phyloP scores from a whole-genome alignment of 78 protist genomes.

The Protostelium mycophagum region DNA sequence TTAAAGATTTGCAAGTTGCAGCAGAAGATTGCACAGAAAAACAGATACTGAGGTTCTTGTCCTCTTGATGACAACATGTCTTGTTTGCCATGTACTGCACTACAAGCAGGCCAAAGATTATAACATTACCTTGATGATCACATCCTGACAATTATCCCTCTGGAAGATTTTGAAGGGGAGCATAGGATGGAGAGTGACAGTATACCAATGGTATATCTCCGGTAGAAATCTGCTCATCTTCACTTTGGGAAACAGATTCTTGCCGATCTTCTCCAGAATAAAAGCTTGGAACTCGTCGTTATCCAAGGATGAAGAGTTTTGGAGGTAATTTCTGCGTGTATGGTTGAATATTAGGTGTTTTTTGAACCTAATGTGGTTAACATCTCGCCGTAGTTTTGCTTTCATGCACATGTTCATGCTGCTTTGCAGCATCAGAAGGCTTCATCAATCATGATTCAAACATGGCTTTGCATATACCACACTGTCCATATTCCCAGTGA shows the following conservation, averaged over 20 bases:
- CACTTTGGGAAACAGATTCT: not conserved
- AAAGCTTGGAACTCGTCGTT: not conserved
- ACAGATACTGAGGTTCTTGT: too few relatives aligned
- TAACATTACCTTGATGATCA: not conserved
- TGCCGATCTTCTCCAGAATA: not conserved
- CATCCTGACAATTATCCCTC: not conserved
- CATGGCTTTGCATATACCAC: too few relatives aligned
- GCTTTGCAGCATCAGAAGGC: too few relatives aligned
- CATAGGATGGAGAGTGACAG: not conserved
- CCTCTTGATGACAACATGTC: too few relatives aligned
- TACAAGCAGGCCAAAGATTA: too few relatives aligned
- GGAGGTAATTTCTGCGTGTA: not conserved
- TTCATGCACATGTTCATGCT: too few relatives aligned
- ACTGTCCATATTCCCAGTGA: too few relatives aligned
- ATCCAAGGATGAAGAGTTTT: not conserved
- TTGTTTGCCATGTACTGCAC: too few relatives aligned
- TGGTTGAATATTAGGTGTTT: not conserved
- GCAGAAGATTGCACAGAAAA: too few relatives aligned
- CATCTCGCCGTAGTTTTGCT: too few relatives aligned
- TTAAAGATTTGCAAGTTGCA: too few relatives aligned
- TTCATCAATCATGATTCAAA: not conserved
- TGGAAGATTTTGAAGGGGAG: not conserved
- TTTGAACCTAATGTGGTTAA: not conserved
- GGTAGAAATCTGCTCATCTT: not conserved
- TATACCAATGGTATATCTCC: not conserved